A percentile compares a stretch with the other conserved stretches of the same genome.
phyloP scores from a whole-genome alignment of 306 rosid genomes.

The Carpinus viminea region DNA sequence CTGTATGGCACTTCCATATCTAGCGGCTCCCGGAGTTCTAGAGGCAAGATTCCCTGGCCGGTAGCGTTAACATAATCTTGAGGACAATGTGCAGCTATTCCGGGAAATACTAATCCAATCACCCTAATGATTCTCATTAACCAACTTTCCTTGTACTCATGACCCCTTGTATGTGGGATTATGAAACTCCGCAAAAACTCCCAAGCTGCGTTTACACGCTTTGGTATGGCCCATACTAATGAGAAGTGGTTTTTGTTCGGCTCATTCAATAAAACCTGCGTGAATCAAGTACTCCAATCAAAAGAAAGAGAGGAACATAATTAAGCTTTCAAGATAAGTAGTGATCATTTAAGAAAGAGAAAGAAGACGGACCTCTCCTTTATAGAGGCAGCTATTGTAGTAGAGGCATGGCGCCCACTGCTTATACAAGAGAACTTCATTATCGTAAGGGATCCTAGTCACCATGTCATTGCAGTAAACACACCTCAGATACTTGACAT shows the following conservation, averaged over 20 bases:
- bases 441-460: constrained; percentile 67
- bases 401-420: constrained; percentile 60
- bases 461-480: constrained; percentile 66
- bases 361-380: constrained; percentile 40
- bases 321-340: no score
- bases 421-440: constrained; percentile 49
- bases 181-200: constrained; percentile 64
- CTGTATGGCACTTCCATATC: no score
- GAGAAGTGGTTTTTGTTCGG: constrained; percentile 77
- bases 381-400: constrained; percentile 60
- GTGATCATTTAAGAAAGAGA: no score
- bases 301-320: background rate
- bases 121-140: constrained; percentile 46
- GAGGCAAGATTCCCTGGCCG: constrained; percentile 38
- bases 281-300: background rate
- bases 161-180: constrained; percentile 44
- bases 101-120: constrained; percentile 65
- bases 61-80: constrained; percentile 54
- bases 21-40: background rate
- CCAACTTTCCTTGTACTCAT: constrained; percentile 49
- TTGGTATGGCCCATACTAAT: constrained; percentile 56
- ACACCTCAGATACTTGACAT: constrained; percentile 54
- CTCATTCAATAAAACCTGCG: constrained; percentile 63
- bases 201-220: constrained; percentile 54
- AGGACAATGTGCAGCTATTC: constrained; percentile 55